Base-by-base conservation (phyloP, 768 basidiomycete species). In the Myochromella boudieri region DNA sequence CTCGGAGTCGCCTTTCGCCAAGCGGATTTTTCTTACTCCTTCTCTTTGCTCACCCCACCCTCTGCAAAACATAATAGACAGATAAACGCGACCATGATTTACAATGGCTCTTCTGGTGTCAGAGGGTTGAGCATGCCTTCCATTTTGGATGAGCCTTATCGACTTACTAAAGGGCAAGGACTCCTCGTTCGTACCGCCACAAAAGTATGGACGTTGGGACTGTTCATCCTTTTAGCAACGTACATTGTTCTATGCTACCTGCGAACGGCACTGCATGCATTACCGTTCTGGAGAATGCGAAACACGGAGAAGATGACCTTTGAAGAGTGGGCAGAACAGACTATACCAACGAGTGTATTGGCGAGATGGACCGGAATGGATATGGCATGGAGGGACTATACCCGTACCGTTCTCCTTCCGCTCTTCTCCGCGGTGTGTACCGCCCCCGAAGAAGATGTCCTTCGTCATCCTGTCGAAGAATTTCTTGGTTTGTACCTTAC, bases 391-490 rank as follows among this genome's bases (percentile, higher is more conserved):
- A 53, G 51, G 11, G 63, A 66, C 9, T 87, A 87, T 60, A 68
- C 78, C 10, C 61, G 70, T 4, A 69, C 70, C 17, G 68, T 88
- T 0, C 59, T 90, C 34, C 56, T 82, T 0, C 85, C 86, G 0
- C 59, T 90, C 28, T 86, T 87, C 58, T 85, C 85, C 17, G 85
- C 84, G 0, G 80, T 90, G 3, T 85, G 85, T 47, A 88, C 88
- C 0, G 79, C 84, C 3, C 72, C 81, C 0, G 70, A 71, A 32
- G 68, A 73, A 8, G 79, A 79, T 48, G 68, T 87, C 0, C 62
- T 74, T 40, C 61, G 68, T 1, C 78, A 87, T 56, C 87, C 85
- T 1, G 73, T 79, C 1, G 79, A 81, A 41, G 79, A 84, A 51
- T 67, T 88, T 46, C 71, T 90, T 14, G 87, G 85, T 82, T 53